Evolutionary conservation across 495 filamentous ascomycete species (phyloP).

Genomic region (Neurospora sublineolata): DNA sequence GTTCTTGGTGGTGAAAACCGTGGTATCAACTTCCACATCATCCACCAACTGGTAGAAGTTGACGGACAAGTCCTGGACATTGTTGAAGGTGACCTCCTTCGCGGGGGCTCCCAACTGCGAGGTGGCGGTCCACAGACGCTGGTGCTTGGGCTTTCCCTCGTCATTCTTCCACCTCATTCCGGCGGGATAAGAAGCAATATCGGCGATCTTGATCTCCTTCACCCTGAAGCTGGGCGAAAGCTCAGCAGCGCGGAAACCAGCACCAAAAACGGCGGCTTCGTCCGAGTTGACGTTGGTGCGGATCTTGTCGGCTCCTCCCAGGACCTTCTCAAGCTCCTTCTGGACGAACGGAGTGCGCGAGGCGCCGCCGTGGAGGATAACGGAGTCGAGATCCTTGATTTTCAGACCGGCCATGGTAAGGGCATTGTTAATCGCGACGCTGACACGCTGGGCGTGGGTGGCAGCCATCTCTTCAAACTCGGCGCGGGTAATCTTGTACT

Average conservation of each 20-base stretch:
- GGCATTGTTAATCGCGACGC: slow-evolving; percentile 58
- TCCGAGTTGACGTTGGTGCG: slow-evolving; percentile 93
- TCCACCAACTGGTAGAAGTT: slow-evolving; percentile 61
- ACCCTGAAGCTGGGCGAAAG: slow-evolving; percentile 90
- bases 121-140: slow-evolving; percentile 64
- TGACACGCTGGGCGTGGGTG: slow-evolving; percentile 54
- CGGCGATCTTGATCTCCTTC: slow-evolving; percentile 80
- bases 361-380: slow-evolving; percentile 87
- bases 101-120: slow-evolving; percentile 62
- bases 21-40: slow-evolving; percentile 37
- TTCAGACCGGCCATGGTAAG: slow-evolving; percentile 60
- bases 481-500: slow-evolving; percentile 73
- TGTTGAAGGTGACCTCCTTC: slow-evolving; percentile 82
- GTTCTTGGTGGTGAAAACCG: slow-evolving; percentile 59
- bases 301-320: slow-evolving; percentile 64
- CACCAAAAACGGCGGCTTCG: slow-evolving; percentile 93
- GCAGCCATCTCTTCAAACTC: slow-evolving; percentile 76
- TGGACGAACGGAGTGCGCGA: slow-evolving; percentile 91
- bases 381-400: slow-evolving; percentile 68
- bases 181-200: slow-evolving; percentile 60
- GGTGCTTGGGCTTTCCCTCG: slow-evolving; percentile 48
- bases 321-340: slow-evolving; percentile 67
- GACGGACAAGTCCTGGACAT: slow-evolving; percentile 74
- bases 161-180: slow-evolving; percentile 61
- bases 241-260: slow-evolving; percentile 84